Evolutionary conservation across 2,329 filamentous ascomycete genomes (phyloP).

Genomic region (Stemphylium lycopersici): DNA sequence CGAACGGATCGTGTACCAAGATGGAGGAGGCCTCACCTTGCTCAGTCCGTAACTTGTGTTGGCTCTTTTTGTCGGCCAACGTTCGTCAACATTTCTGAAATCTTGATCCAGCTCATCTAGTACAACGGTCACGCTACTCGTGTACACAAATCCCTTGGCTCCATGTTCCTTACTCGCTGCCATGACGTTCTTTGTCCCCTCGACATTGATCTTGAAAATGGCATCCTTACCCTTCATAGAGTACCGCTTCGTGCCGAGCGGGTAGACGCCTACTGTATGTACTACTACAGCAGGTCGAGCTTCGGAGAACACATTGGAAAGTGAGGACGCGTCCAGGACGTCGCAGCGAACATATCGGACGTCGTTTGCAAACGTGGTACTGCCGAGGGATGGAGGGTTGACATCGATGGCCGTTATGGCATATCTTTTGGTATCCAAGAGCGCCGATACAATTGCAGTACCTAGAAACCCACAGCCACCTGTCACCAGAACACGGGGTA

Average conservation of each 20-base stretch:
- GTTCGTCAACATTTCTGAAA: constrained; percentile 83
- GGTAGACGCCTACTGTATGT: constrained; percentile 73
- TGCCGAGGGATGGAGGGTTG: constrained; percentile 43
- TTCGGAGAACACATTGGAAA: constrained; percentile 60
- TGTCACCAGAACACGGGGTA: constrained; percentile 50
- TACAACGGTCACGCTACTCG: constrained; percentile 85
- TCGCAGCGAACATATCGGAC: constrained; percentile 49
- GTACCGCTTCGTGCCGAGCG: constrained; percentile 49
- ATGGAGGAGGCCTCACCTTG: constrained; percentile 63
- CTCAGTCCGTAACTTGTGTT: constrained; percentile 84
- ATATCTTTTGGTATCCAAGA: constrained; percentile 47
- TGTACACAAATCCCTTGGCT: constrained; percentile 87
- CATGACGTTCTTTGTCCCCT: constrained; percentile 80
- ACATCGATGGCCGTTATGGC: constrained; percentile 51
- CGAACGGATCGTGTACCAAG: not conserved
- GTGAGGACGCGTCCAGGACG: constrained; percentile 45
- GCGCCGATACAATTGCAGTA: constrained; percentile 47
- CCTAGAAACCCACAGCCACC: constrained; percentile 58
- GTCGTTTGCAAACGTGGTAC: constrained; percentile 25
- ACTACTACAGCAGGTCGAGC: constrained; percentile 82
- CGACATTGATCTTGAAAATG: constrained; percentile 84
- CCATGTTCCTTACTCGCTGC: constrained; percentile 71
- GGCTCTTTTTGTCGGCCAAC: constrained; percentile 76
- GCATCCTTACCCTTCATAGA: constrained; percentile 52
- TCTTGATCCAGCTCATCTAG: constrained; percentile 77